Percentiles rank a stretch among this genome's conserved stretches.
Conservation (phyloP, 495 filamentous ascomycete genomes). For the Articulospora tetracladia region DNA sequence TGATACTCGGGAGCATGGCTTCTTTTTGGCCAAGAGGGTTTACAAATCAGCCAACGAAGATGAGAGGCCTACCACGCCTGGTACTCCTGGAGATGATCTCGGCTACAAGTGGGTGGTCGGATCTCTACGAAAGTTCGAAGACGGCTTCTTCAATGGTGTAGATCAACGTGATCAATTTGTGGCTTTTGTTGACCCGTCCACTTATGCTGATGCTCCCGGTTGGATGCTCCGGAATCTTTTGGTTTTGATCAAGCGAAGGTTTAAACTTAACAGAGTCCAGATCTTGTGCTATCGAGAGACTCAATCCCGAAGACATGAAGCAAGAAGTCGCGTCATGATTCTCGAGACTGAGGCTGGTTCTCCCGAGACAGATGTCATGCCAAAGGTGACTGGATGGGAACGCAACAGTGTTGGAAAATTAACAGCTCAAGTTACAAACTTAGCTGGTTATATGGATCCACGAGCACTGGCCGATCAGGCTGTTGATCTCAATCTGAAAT, state of each 20-base stretch:
- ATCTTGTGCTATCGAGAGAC: conserved; percentile 89
- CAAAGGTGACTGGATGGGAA: conserved; percentile 94
- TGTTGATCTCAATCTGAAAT: conserved; percentile 95
- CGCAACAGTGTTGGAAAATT: conserved; percentile 73
- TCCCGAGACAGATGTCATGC: conserved; percentile 33
- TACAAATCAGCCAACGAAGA: conserved; percentile 17
- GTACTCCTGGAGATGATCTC: conserved; percentile 39
- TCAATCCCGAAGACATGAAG: conserved; percentile 67
- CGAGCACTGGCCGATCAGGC: conserved; percentile 81
- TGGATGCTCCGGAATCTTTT: conserved; percentile 93
- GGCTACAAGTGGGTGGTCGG: conserved; percentile 72
- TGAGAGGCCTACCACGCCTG: conserved; percentile 32
- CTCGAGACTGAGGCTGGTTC: conserved; percentile 43
- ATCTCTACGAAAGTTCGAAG: conserved; percentile 72
- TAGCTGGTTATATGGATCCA: conserved; percentile 91
- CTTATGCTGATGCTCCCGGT: conserved; percentile 76
- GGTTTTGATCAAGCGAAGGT: conserved; percentile 78
- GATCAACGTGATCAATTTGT: conserved; percentile 69
- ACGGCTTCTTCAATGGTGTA: conserved; percentile 76
- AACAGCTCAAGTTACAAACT: conserved; percentile 67
- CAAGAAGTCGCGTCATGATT: conserved; percentile 72
- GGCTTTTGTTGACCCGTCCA: conserved; percentile 88
- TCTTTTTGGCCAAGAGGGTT: conserved; percentile 85
- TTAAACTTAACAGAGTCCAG: conserved; percentile 70
- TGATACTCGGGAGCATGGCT: conserved; percentile 82